phyloP scores from a whole-genome alignment of 371 early-diverging fungal species.

The Mucor racemosus region DNA sequence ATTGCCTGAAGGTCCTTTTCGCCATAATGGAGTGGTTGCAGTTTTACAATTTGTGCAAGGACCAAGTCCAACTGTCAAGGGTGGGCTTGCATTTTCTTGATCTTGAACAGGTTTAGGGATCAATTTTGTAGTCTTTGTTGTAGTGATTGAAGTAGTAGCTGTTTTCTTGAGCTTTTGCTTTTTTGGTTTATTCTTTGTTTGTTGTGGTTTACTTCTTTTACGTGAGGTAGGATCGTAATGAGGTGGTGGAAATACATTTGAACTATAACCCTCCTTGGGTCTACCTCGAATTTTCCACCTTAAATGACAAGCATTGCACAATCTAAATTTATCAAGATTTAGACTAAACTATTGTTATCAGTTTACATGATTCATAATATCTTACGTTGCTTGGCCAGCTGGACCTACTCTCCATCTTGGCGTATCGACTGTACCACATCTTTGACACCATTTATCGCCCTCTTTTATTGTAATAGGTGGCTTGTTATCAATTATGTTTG shows the following conservation, averaged over 20 bases:
- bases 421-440: constrained; percentile 28
- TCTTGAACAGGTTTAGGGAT: not conserved
- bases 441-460: constrained; percentile 30
- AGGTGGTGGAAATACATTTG: constrained; percentile 19
- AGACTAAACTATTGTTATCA: too few species aligned
- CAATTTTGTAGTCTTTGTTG: not conserved
- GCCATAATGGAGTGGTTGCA: constrained; percentile 37
- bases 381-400: constrained; percentile 30
- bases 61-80: not conserved
- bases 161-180: not conserved
- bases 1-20: constrained; percentile 41
- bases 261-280: constrained; percentile 14
- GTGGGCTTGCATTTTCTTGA: not conserved
- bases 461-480: not conserved
- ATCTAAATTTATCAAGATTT: constrained; percentile 15
- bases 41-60: constrained; percentile 22
- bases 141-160: not conserved
- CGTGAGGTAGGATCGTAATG: not conserved
- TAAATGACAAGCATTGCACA: constrained; percentile 52
- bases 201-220: not conserved
- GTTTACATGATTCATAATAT: too few species aligned
- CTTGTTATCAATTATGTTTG: not conserved
- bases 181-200: not conserved
- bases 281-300: constrained; percentile 30
- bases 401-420: constrained; percentile 34